Conservation (phyloP, 441 rosid genomes). For the Breynia disticha region DNA sequence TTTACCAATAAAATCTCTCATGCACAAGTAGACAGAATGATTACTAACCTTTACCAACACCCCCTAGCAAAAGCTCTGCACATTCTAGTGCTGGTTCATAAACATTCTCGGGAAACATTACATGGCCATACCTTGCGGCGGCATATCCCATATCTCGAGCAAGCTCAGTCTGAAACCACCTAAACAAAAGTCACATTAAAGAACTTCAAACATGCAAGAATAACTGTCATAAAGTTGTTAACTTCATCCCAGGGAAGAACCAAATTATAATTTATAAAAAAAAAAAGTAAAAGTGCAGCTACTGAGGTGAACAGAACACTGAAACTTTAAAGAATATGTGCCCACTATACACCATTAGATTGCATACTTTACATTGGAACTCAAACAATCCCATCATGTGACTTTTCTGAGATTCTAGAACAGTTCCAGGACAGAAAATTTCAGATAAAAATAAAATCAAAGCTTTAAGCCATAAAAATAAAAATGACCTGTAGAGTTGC, state of each 20-base stretch:
- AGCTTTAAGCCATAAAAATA: conserved; percentile 14
- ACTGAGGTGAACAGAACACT: too few species aligned
- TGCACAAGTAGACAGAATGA: background rate
- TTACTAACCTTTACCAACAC: conserved; percentile 75
- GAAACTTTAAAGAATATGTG: too few species aligned
- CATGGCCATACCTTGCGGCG: conserved; percentile 93
- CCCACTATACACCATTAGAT: too few species aligned
- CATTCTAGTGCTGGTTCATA: conserved; percentile 87
- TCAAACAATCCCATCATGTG: too few species aligned
- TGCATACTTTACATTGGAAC: too few species aligned
- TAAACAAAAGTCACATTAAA: conserved; percentile 50
- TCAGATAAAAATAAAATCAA: conserved; percentile 3
- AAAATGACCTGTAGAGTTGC: conserved; percentile 73
- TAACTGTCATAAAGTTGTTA: background rate
- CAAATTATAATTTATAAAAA: background rate
- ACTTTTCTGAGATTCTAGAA: too few species aligned
- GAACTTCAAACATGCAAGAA: conserved; percentile 29
- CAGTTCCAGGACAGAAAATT: background rate
- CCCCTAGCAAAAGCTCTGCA: conserved; percentile 78
- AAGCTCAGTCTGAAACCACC: conserved; percentile 91
- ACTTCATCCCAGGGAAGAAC: background rate
- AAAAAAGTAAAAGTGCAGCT: background rate
- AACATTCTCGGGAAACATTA: conserved; percentile 97
- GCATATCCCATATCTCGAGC: conserved; percentile 95
- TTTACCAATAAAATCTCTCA: background rate